Percentiles rank a stretch among this genome's conserved stretches.
These are phyloP conservation scores for Trypanosomatidae sp. DNA, from an alignment of 208 protist genomes.

Conservation along the genomic window DNA sequence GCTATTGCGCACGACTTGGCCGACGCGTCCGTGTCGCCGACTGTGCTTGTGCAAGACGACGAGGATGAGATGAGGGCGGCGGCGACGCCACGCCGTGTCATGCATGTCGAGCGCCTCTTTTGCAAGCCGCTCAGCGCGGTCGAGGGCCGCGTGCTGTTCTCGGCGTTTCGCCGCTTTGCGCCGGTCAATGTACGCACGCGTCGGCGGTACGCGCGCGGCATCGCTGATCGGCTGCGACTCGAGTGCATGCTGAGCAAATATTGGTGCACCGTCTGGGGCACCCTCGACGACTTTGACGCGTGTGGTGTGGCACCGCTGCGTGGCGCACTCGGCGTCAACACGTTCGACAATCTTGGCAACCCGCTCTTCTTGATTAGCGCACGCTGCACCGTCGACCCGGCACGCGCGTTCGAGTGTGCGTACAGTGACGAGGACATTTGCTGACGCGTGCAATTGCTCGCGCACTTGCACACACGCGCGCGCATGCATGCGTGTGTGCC, in stretches of 20 bases:
- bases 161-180: slow-evolving; percentile 24
- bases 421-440: slow-evolving; percentile 22
- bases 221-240: slow-evolving; percentile 20
- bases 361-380: slow-evolving; percentile 35
- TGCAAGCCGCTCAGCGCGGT: too few species aligned
- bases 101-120: background rate
- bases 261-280: slow-evolving; percentile 69
- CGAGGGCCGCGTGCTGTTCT: slow-evolving; percentile 1
- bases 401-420: slow-evolving; percentile 16
- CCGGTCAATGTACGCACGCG: slow-evolving; percentile 37
- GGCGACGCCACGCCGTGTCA: slow-evolving; percentile 1
- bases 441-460: slow-evolving; percentile 5
- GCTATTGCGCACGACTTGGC: background rate
- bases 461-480: background rate
- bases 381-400: slow-evolving; percentile 15
- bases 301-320: slow-evolving; percentile 13
- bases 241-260: slow-evolving; percentile 17
- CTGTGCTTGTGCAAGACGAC: slow-evolving; percentile 10
- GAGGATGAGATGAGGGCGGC: too few species aligned
- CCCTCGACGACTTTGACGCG: slow-evolving; percentile 20
- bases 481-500: background rate
- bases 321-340: slow-evolving; percentile 31
- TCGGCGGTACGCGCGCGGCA: slow-evolving; percentile 7
- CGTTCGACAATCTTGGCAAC: slow-evolving; percentile 33
- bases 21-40: slow-evolving; percentile 3